Evolutionary conservation across 2,329 filamentous ascomycete genomes (phyloP).

Genomic region (Ramularia endophylla): DNA sequence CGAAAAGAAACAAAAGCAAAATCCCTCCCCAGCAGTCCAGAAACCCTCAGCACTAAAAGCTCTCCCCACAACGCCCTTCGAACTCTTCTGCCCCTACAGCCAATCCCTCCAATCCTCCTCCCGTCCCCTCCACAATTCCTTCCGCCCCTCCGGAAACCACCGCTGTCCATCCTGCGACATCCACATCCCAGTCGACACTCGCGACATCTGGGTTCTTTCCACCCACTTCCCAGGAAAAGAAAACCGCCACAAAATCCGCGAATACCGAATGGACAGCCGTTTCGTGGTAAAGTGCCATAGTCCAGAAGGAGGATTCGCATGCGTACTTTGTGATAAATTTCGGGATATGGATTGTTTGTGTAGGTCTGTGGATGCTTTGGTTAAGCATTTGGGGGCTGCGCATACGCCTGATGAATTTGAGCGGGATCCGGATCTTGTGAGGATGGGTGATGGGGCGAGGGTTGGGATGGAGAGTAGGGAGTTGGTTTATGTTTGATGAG

Average conservation of each 20-base stretch:
- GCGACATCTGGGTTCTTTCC: conserved; percentile 20
- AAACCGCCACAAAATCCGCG: conserved; percentile 4
- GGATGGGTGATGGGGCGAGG: conserved; percentile 15
- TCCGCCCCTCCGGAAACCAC: conserved; percentile 12
- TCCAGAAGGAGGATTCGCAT: conserved; percentile 18
- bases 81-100: neutral
- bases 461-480: conserved; percentile 11
- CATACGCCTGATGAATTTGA: conserved; percentile 22
- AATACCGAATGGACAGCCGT: conserved; percentile 18
- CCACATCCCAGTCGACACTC: conserved; percentile 18
- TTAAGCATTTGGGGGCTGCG: conserved; percentile 21
- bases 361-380: conserved; percentile 18
- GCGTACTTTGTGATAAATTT: conserved; percentile 17
- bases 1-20: neutral
- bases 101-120: conserved; percentile 1
- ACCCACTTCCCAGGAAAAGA: conserved; percentile 7
- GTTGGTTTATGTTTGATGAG: conserved; percentile 5
- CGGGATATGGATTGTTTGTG: conserved; percentile 20
- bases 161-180: conserved; percentile 19
- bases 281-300: conserved; percentile 22
- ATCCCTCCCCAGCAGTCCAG: neutral
- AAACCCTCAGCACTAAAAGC: neutral
- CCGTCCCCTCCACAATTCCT: conserved; percentile 13
- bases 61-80: neutral
- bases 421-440: conserved; percentile 17